These are phyloP conservation scores for Paramecium tetraurelia DNA, from an alignment of 73 alveolate genomes.

Conservation along the genomic window DNA sequence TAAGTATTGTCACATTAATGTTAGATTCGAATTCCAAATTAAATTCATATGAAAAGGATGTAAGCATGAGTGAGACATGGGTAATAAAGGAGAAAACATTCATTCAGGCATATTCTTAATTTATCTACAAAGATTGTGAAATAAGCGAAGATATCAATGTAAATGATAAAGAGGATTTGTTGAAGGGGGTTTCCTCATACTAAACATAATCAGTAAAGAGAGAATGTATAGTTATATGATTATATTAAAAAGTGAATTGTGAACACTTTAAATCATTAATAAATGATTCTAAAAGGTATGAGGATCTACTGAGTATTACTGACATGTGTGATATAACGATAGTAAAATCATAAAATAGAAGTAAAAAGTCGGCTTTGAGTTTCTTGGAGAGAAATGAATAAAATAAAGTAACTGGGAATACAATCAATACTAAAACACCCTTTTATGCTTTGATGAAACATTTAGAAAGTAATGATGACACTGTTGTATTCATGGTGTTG, in stretches of 20 bases:
- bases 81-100: not conserved
- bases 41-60: not conserved
- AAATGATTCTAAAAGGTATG: not conserved
- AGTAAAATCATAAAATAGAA: not conserved
- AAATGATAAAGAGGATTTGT: not conserved
- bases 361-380: not conserved
- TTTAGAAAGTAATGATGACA: slow-evolving; percentile 8
- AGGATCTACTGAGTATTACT: not conserved
- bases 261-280: not conserved
- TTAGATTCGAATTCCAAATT: not conserved
- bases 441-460: not conserved
- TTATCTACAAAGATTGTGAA: not conserved
- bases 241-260: not conserved
- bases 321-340: not conserved
- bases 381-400: not conserved
- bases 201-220: not conserved
- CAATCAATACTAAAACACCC: not conserved
- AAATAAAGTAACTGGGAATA: not conserved
- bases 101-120: slow-evolving; percentile 3
- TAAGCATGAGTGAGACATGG: not conserved
- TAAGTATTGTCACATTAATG: not conserved
- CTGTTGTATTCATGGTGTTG: not conserved
- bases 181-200: not conserved
- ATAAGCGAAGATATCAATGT: not conserved
- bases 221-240: not conserved